phyloP scores from a whole-genome alignment of 164 flowering plant genomes.

The Malania oleifera region DNA sequence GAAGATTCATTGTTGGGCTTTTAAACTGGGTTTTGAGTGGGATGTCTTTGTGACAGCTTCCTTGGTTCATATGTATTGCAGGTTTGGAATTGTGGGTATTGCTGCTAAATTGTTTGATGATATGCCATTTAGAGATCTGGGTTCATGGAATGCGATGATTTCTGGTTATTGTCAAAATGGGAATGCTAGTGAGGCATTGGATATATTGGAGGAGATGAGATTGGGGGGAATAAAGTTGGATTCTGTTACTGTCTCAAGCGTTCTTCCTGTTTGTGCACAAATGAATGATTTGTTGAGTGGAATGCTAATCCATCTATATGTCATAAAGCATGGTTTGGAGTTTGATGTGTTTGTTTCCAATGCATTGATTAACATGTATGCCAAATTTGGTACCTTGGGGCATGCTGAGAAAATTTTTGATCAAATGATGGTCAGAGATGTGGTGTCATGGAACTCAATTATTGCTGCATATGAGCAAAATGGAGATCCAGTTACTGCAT shows the following conservation, averaged over 20 bases:
- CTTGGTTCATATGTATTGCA: constrained; percentile 55
- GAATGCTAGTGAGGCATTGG: constrained; percentile 37
- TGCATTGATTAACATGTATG: constrained; percentile 67
- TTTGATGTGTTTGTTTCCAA: constrained; percentile 53
- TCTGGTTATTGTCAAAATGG: constrained; percentile 61
- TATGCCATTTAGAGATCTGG: constrained; percentile 48
- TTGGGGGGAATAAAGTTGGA: constrained; percentile 45
- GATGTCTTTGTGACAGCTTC: constrained; percentile 71
- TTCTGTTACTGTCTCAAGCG: constrained; percentile 43
- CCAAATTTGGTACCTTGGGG: constrained; percentile 37
- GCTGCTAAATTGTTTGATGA: constrained; percentile 51
- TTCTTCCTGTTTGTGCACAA: constrained; percentile 56
- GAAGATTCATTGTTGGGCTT: constrained; percentile 46
- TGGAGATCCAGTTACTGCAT: constrained; percentile 36
- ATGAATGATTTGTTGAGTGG: constrained; percentile 31
- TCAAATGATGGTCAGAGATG: constrained; percentile 44
- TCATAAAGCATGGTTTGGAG: constrained; percentile 50
- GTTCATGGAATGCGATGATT: constrained; percentile 70
- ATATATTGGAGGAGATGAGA: constrained; percentile 43
- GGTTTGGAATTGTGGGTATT: constrained; percentile 31
- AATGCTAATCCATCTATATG: constrained; percentile 43
- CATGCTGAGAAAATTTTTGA: constrained; percentile 40
- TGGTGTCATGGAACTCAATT: constrained; percentile 70
- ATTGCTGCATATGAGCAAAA: constrained; percentile 68
- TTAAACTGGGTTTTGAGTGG: constrained; percentile 49